Evolutionary conservation across 2,329 filamentous ascomycete genomes (phyloP).

Genomic region (Trichoderma aggressivum): DNA sequence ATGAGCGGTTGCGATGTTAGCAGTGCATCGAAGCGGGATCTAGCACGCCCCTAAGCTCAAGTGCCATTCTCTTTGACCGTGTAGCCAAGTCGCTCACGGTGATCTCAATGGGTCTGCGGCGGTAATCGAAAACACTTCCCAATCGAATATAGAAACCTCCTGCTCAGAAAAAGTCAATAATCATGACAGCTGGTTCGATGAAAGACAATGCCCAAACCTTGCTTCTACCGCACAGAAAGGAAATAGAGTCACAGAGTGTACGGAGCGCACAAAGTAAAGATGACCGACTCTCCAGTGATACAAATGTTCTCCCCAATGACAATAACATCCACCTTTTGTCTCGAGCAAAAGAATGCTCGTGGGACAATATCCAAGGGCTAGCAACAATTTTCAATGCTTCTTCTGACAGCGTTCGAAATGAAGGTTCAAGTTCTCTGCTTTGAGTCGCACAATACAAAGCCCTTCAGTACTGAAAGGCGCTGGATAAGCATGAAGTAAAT

Average conservation of each 20-base stretch:
- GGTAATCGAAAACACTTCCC: no score
- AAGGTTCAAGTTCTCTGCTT: neutral
- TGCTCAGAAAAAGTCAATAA: no score
- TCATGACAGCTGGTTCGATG: no score
- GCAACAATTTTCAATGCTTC: neutral
- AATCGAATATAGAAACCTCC: no score
- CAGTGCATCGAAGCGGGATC: neutral
- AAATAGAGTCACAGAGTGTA: no score
- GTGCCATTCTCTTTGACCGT: neutral
- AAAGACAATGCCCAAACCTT: no score
- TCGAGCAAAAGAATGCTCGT: neutral
- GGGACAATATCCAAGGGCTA: neutral
- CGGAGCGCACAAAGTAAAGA: no score
- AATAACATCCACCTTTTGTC: neutral
- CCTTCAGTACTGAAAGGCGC: neutral
- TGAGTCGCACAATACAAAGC: neutral
- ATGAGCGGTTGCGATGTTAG: neutral
- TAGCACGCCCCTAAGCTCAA: neutral
- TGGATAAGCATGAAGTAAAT: neutral
- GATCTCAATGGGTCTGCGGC: no score
- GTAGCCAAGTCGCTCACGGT: neutral
- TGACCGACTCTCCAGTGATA: no score
- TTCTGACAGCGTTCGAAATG: neutral
- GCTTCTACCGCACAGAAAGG: no score
- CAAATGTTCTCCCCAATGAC: no score